These are phyloP conservation scores for Eimeria sp. DNA, from an alignment of 169 alveolate species.

Conservation along the genomic window DNA sequence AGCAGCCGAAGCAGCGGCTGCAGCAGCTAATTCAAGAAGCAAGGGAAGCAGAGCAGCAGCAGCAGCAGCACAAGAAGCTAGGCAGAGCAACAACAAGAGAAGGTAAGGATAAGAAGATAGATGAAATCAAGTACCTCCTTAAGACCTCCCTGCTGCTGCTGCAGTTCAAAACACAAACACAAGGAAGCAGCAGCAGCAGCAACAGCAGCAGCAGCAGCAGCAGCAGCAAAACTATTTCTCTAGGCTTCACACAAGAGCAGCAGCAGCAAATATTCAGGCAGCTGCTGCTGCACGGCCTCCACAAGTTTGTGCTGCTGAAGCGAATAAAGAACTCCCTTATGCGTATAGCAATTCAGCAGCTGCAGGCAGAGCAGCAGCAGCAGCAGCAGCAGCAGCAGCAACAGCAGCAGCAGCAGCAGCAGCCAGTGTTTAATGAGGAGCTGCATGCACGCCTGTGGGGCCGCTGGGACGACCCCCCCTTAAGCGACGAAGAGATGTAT, in stretches of 20 bases:
- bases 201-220: neutral
- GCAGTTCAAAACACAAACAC: constrained; percentile 13
- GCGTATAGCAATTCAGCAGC: constrained; percentile 46
- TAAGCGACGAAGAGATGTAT: constrained; percentile 19
- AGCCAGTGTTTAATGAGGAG: constrained; percentile 16
- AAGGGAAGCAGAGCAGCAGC: constrained; percentile 32
- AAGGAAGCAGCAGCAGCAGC: constrained; percentile 22
- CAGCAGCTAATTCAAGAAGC: constrained; percentile 12
- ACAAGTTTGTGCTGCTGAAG: constrained; percentile 49
- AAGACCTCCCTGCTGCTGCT: constrained; percentile 25
- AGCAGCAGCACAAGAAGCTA: constrained; percentile 37
- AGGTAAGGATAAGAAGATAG: constrained; percentile 10
- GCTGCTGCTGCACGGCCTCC: neutral
- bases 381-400: constrained; percentile 47
- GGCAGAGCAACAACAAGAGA: constrained; percentile 59
- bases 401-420: neutral
- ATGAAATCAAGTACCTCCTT: neutral
- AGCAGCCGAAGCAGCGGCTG: constrained; percentile 25
- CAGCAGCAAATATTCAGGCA: constrained; percentile 19
- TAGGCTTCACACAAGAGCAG: constrained; percentile 26
- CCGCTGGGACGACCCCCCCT: constrained; percentile 47
- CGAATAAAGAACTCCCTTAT: constrained; percentile 24
- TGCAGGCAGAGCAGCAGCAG: constrained; percentile 62
- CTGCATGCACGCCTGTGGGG: constrained; percentile 64
- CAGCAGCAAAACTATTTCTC: constrained; percentile 10